These are phyloP conservation scores for Leishmania tarentolae DNA, from an alignment of 208 protist genomes.

Conservation along the genomic window DNA sequence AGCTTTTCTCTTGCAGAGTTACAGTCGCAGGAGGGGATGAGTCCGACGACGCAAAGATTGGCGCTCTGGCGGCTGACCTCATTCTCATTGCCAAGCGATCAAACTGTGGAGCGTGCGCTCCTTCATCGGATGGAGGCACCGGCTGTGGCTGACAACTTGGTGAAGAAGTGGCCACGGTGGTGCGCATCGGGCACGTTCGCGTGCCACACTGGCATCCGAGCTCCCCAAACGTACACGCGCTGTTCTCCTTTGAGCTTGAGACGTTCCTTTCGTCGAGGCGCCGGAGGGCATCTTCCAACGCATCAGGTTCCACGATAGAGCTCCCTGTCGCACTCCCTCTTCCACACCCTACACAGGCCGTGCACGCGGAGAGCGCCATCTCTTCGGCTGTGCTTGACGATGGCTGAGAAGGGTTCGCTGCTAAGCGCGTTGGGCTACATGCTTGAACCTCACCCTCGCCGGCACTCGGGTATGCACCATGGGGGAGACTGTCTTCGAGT, in stretches of 20 bases:
- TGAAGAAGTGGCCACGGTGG: background rate
- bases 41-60: background rate
- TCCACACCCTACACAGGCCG: background rate
- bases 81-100: background rate
- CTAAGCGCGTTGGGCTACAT: background rate
- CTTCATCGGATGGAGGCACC: background rate
- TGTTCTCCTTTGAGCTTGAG: conserved; percentile 13
- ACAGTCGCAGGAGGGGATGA: background rate
- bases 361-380: too few relatives aligned
- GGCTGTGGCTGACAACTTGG: background rate
- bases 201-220: conserved; percentile 16
- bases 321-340: background rate
- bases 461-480: background rate
- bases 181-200: background rate
- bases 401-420: background rate
- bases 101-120: background rate
- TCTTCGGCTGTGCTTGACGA: background rate
- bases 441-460: background rate
- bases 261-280: conserved; percentile 6
- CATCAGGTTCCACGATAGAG: conserved; percentile 5
- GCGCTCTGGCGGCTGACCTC: background rate
- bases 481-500: too few relatives aligned
- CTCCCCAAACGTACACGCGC: conserved; percentile 26
- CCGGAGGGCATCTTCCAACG: conserved; percentile 11
- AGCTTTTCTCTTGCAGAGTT: background rate